These are phyloP conservation scores for Aspergillus sp. DNA, from an alignment of 2,329 filamentous ascomycete species.

Conservation along the genomic window DNA sequence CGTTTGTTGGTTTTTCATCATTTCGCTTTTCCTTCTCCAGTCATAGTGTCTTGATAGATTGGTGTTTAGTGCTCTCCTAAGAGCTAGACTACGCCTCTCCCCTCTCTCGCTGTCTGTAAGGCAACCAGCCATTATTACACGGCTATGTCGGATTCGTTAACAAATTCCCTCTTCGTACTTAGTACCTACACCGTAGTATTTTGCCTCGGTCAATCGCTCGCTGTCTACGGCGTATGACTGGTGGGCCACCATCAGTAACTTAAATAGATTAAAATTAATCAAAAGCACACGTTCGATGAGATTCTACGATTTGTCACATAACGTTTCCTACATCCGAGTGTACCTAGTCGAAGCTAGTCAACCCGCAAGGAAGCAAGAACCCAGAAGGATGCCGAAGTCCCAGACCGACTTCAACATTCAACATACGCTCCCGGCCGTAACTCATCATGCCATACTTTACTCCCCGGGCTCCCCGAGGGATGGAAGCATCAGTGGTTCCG, in stretches of 20 bases:
- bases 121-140: neutral
- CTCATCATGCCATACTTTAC: slow-evolving; percentile 1
- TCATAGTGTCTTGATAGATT: neutral
- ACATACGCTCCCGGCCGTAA: neutral
- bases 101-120: neutral
- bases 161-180: too few species aligned
- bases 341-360: too few species aligned
- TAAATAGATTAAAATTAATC: neutral
- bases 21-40: neutral
- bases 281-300: neutral
- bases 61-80: neutral
- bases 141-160: too few species aligned
- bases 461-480: neutral
- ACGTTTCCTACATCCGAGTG: too few species aligned
- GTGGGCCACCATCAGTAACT: neutral
- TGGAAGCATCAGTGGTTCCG: slow-evolving; percentile 1
- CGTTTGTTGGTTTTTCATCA: neutral
- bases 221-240: neutral
- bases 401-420: too few species aligned
- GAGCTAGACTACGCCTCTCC: neutral
- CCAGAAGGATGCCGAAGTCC: neutral
- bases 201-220: neutral
- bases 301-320: too few species aligned
- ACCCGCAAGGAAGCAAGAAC: too few species aligned
- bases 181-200: too few species aligned